Conservation (phyloP, 345 rosid genomes). For the Brassica cretica region DNA sequence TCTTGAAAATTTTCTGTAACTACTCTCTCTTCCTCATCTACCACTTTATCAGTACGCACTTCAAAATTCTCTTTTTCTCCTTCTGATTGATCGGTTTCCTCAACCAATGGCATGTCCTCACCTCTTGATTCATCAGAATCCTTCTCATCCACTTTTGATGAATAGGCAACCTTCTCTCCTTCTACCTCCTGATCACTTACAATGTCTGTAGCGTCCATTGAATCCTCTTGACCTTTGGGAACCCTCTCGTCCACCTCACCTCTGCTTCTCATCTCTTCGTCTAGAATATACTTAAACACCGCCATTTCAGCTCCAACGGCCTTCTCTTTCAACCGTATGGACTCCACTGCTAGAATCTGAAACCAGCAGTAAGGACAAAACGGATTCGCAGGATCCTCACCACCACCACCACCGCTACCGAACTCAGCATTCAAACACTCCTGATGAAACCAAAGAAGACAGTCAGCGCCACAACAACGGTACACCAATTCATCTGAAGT, state of each 20-base stretch:
- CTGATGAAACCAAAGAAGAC: background rate
- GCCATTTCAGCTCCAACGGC: background rate
- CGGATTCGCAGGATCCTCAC: background rate
- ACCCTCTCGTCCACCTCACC: background rate
- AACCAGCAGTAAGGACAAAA: background rate
- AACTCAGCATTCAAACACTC: background rate
- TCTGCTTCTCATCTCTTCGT: background rate
- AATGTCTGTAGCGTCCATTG: background rate
- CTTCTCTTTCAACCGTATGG: background rate
- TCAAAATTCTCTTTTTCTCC: background rate
- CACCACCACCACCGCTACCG: background rate
- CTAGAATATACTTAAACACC: background rate
- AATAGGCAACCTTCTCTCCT: background rate
- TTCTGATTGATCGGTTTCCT: background rate
- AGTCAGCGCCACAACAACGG: background rate
- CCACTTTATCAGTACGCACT: background rate
- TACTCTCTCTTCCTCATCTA: slow-evolving; percentile 1
- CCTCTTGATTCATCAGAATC: background rate
- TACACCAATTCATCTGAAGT: background rate
- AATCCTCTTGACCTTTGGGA: background rate
- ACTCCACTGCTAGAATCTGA: background rate
- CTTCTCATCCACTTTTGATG: background rate
- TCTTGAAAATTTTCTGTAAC: slow-evolving; percentile 9
- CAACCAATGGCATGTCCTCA: background rate
- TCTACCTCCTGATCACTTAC: background rate